Conservation (phyloP, 1,139 yeast genomes). For the Pneumocystis murina region DNA sequence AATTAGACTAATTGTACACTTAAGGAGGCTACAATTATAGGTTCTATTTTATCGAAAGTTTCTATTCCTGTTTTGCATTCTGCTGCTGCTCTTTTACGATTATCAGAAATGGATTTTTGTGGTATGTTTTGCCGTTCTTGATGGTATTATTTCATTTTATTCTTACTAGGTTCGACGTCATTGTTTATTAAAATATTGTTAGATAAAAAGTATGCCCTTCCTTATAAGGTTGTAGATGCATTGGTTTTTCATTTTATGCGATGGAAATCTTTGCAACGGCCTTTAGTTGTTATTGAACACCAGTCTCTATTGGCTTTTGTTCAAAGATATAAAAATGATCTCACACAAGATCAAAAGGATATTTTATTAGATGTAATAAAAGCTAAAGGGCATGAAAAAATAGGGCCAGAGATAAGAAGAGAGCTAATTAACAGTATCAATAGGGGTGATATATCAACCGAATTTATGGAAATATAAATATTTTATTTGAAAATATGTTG, state of each 20-base stretch:
- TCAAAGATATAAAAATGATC: slow-evolving; percentile 89
- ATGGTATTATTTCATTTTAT: slow-evolving; percentile 6
- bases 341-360: slow-evolving; percentile 93
- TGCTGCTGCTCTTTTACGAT: slow-evolving; percentile 79
- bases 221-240: slow-evolving; percentile 90
- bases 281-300: slow-evolving; percentile 89
- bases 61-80: slow-evolving; percentile 93
- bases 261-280: slow-evolving; percentile 37
- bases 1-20: slow-evolving; percentile 45
- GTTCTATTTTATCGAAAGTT: slow-evolving; percentile 74
- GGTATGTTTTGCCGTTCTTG: background rate
- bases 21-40: slow-evolving; percentile 89
- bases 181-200: slow-evolving; percentile 77
- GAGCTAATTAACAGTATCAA: slow-evolving; percentile 73
- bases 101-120: slow-evolving; percentile 50
- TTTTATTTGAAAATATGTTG: slow-evolving; percentile 7
- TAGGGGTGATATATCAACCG: slow-evolving; percentile 22
- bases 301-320: slow-evolving; percentile 88
- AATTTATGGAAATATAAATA: slow-evolving; percentile 6
- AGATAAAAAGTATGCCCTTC: slow-evolving; percentile 91
- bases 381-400: slow-evolving; percentile 73
- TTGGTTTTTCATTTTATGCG: slow-evolving; percentile 90
- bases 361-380: slow-evolving; percentile 80
- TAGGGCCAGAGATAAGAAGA: slow-evolving; percentile 89
- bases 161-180: slow-evolving; percentile 70